Evolutionary conservation across 768 basidiomycete species (phyloP).

Genomic region (Mycena latifolia): DNA sequence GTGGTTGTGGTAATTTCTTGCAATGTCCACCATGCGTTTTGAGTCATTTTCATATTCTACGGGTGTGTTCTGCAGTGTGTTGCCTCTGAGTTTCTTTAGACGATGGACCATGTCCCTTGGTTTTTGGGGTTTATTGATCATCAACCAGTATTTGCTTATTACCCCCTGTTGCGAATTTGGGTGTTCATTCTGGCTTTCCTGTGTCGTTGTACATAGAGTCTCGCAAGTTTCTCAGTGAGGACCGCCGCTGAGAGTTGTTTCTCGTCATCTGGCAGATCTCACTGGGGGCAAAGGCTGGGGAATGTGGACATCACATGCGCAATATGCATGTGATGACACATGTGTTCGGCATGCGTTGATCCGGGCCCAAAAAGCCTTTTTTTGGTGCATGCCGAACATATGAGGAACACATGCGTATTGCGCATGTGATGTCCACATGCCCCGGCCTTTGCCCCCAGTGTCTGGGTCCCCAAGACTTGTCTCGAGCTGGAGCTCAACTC

Average conservation of each 20-base stretch:
- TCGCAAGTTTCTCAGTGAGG: not conserved
- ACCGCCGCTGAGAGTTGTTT: not conserved
- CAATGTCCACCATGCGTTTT: not conserved
- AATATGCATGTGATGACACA: no score
- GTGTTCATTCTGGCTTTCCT: not conserved
- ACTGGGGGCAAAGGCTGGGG: no score
- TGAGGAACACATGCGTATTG: no score
- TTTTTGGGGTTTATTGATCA: not conserved
- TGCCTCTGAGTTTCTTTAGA: no score
- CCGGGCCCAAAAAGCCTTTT: no score
- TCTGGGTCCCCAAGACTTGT: not conserved
- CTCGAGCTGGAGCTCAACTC: not conserved
- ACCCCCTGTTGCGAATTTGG: constrained; percentile 5
- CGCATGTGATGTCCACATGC: no score
- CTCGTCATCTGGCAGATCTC: not conserved
- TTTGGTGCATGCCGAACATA: no score
- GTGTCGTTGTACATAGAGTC: not conserved
- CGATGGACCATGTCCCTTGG: no score
- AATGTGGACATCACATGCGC: no score
- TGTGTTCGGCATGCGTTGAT: no score
- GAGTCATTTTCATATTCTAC: not conserved
- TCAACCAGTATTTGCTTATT: not conserved
- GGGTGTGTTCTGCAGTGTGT: not conserved
- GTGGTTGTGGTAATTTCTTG: not conserved
- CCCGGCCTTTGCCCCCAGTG: no score